Base-by-base conservation (phyloP, 495 filamentous ascomycete species). In the Aspergillus sparsus region DNA sequence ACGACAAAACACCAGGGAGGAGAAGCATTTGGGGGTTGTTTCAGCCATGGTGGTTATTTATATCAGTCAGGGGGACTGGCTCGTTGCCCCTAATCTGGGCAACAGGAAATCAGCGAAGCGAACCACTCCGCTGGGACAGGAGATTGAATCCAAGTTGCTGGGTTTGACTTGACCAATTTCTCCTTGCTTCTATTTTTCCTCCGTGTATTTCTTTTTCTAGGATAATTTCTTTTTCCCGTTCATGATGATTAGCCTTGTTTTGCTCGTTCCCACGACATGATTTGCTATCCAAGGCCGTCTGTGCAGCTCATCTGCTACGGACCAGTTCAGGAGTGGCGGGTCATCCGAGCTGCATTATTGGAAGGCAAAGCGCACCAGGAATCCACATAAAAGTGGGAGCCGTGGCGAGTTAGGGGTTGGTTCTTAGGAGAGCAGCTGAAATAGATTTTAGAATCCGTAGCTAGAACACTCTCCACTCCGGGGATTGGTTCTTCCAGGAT, bases 321-420 rank as follows among this genome's bases (percentile, higher is more conserved):
- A 53, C 71, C 71, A 72, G 64, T 71, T 74, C 62, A 66, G 60
- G 70, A 77, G 70, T 75, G 71, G 74, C 71, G 74, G 66, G 70
- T 69, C 69, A 66, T 52, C 62, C 34, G 50, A 57, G 35, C 68
- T 73, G 68, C 73, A 71, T 71, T 60, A 58, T 58, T 58, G 58
- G 71, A 58, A 67, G 62, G 66, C 68, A 64, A 69, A 69, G 66
- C 67, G 64, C 69, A 27, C 55, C 47, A n/a, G 54, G 31, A 57
- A 49, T 37, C 45, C 54, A 60, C 47, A 55, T 51, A 56, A 44
- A 46, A 51, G 35, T 53, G 41, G 34, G 37, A 49, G 64, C 63
- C 63, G 67, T 71, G 69, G 67, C 58, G 62, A 59, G 34, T 18
- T 42, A 36, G 41, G 33, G 37, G 59, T n/a, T 56, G 21, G 21